Conservation (phyloP, 2,329 filamentous ascomycete species). For the Aspergillus proliferans region DNA sequence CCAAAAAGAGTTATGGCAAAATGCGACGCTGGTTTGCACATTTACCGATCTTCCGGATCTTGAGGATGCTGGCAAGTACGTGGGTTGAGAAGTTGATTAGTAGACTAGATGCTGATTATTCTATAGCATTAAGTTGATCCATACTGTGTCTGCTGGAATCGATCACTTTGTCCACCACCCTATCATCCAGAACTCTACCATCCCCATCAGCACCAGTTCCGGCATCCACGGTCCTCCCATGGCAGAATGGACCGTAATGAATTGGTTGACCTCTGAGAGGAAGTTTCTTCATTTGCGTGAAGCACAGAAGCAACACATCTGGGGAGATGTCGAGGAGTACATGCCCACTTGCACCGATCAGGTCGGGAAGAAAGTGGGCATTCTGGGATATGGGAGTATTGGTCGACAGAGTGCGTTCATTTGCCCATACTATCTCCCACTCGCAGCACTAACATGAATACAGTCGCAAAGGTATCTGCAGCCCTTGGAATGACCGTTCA, state of each 20-base stretch:
- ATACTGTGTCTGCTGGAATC: slow-evolving; percentile 53
- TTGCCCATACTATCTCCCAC: too few relatives aligned
- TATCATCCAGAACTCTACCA: slow-evolving; percentile 47
- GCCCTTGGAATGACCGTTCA: slow-evolving; percentile 67
- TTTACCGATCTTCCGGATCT: slow-evolving; percentile 19
- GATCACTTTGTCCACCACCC: slow-evolving; percentile 50
- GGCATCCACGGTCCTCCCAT: slow-evolving; percentile 60
- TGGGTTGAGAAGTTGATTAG: neutral
- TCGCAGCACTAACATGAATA: neutral
- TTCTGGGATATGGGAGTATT: slow-evolving; percentile 58
- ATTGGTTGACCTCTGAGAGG: slow-evolving; percentile 53
- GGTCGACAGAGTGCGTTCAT: slow-evolving; percentile 50
- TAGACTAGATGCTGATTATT: neutral
- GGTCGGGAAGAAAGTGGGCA: slow-evolving; percentile 53
- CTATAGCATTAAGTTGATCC: slow-evolving; percentile 44
- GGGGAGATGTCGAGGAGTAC: slow-evolving; percentile 31
- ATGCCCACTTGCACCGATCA: slow-evolving; percentile 41
- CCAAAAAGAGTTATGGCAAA: slow-evolving; percentile 16
- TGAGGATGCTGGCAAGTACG: slow-evolving; percentile 24
- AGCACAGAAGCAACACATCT: slow-evolving; percentile 51
- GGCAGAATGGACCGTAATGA: slow-evolving; percentile 61
- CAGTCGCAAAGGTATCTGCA: slow-evolving; percentile 51
- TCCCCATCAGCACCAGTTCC: slow-evolving; percentile 50
- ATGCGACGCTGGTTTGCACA: slow-evolving; percentile 21
- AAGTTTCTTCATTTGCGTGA: slow-evolving; percentile 51